These are phyloP conservation scores for Cronartium ribicola DNA, from an alignment of 1,284 basidiomycete species.

Conservation along the genomic window DNA sequence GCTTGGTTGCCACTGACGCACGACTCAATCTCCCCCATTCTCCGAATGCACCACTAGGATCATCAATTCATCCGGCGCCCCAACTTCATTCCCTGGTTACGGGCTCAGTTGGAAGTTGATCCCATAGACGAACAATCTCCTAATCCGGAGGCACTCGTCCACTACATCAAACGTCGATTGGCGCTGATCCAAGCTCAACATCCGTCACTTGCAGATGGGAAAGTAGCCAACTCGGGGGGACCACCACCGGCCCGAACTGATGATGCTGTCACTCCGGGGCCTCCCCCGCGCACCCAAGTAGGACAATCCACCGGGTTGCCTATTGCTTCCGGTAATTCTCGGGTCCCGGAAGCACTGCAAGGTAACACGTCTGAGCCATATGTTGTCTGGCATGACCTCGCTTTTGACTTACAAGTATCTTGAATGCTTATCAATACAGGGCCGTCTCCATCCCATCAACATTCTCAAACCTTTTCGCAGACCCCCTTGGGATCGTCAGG, in stretches of 20 bases:
- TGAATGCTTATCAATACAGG: background rate
- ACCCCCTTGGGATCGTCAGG: background rate
- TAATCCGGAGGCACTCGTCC: constrained; percentile 26
- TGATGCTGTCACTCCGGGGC: background rate
- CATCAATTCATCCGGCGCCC: constrained; percentile 38
- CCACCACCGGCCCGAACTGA: background rate
- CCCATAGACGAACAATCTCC: constrained; percentile 28
- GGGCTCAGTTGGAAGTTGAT: constrained; percentile 32
- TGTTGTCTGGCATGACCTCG: too few relatives aligned
- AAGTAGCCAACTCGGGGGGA: constrained; percentile 9
- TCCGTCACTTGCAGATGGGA: constrained; percentile 2
- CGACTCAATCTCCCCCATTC: background rate
- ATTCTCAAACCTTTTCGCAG: constrained; percentile 7
- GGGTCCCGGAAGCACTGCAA: too few relatives aligned
- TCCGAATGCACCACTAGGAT: constrained; percentile 17
- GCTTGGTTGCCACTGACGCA: background rate
- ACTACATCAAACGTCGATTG: constrained; percentile 37
- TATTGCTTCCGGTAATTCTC: too few relatives aligned
- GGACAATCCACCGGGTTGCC: background rate
- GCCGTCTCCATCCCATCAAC: background rate
- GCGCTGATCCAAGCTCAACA: constrained; percentile 34
- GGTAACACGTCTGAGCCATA: too few relatives aligned
- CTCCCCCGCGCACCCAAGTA: background rate
- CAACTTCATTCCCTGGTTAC: constrained; percentile 40
- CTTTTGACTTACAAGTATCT: too few relatives aligned